Percentiles rank a stretch among this genome's conserved stretches.
phyloP scores from a whole-genome alignment of 768 basidiomycete species.

The Leccinum olivaceopallidum region DNA sequence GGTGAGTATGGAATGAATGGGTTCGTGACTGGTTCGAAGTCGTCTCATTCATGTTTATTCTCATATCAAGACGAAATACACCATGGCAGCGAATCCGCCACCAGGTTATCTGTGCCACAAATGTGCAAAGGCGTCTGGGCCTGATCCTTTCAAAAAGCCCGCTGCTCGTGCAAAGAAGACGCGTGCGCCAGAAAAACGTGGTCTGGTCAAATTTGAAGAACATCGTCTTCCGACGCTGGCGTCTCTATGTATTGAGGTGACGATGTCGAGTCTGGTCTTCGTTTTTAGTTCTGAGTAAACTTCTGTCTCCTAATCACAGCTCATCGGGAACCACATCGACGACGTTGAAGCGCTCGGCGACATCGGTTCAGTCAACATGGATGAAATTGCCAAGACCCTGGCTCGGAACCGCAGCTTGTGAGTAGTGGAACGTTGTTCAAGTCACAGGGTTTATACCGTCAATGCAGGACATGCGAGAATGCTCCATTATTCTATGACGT shows the following conservation, averaged over 20 bases:
- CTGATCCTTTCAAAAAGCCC: conserved; percentile 86
- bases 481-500: conserved; percentile 82
- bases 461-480: conserved; percentile 70
- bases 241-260: conserved; percentile 77
- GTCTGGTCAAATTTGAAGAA: conserved; percentile 68
- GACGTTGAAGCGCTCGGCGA: conserved; percentile 90
- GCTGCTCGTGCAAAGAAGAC: conserved; percentile 61
- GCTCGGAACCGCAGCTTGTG: conserved; percentile 82
- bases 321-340: conserved; percentile 83
- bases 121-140: conserved; percentile 77
- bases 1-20: conserved; percentile 48
- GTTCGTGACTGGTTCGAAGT: not conserved
- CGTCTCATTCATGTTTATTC: not conserved
- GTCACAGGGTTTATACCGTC: conserved; percentile 2
- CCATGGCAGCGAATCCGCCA: conserved; percentile 66
- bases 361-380: conserved; percentile 81
- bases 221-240: conserved; percentile 69
- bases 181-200: conserved; percentile 63
- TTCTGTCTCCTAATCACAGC: conserved; percentile 38
- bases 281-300: not conserved
- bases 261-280: not conserved
- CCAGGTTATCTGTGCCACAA: conserved; percentile 82
- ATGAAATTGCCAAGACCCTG: conserved; percentile 80
- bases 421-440: conserved; percentile 32
- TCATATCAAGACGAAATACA: conserved; percentile 74